Base-by-base conservation (phyloP, 345 rosid species). In the Hibiscus mutabilis region DNA sequence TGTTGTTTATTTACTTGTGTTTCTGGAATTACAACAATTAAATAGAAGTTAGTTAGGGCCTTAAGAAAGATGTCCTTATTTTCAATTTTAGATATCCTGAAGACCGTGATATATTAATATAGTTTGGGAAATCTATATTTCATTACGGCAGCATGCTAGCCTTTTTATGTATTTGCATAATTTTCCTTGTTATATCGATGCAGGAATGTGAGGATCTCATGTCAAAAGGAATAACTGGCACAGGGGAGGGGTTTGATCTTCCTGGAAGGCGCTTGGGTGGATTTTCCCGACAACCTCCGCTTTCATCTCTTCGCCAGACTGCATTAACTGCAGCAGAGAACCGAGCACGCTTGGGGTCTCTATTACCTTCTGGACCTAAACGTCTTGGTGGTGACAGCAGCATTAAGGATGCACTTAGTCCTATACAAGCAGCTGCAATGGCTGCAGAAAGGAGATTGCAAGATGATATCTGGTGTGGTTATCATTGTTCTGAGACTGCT, bases 381-480 rank as follows among this genome's bases (percentile, higher is more conserved):
- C 86, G 88, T 68, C 89, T 92, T 65, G 99, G 99, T 8, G 96
- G 99, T 68, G 88, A 90, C 72, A 84, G 79, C 83, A 77, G 66
- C 81, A 82, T 92, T 22, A 95, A 85, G 99, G 83, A 46, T 68
- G 88, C 88, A 31, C 97, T 92, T 57, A 90, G 87, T 80, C 99
- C 97, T 61, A 70, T 84, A 24, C 97, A 92, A 83, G 99, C 97
- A 65, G 97, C 97, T 66, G 99, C 96, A 2, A 90, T 92, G 97
- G 99, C 97, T 65, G 96, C 97, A 12, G 97, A 92, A 88, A 95
- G 97, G 77, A 82, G 97, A 71, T 70, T 86, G 14, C 87, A 83
- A 79, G 97, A 92, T 84, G 97, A 90, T 69, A 78, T 95, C 14
- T 87, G 97, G 93, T 90, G 97, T 72, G 97, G 86, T 72, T 92